Evolutionary conservation across 1,284 basidiomycete genomes (phyloP), one percentile per base, ranked within the genome.

Genomic region (Inonotus hispidus): DNA sequence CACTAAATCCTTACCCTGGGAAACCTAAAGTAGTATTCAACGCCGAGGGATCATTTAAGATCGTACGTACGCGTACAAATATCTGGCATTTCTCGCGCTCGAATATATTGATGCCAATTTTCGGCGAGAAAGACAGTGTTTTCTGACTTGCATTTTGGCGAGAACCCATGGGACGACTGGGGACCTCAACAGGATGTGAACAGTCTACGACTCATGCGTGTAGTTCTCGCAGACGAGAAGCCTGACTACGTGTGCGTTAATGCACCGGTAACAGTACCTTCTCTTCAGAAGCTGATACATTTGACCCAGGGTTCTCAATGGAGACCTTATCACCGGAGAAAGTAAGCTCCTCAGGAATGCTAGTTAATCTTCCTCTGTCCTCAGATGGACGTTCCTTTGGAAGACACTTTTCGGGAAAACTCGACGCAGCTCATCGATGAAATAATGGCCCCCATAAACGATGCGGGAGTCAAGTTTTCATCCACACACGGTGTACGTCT

Each of bases 321-420:
- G 85, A 0, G 85, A 87, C 64, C 71, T 85, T 58, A 82, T 87
- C 29, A 87, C 85, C 0, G 85, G 84, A n/a, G 84, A 85, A 72
- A 78, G 84, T 85, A 62, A 57, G 78, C 64, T 39, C 56, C 14
- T 25, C 27, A 27, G 39, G 25, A n/a, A 11, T 16, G 7, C 5
- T 41, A 14, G 14, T 47, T 4, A 7, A 27, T 52, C n/a, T 46
- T 27, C 49, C 13, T 8, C 27, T 35, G 14, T 10, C 23, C 3
- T 16, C 14, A n/a, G 3, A 32, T 35, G 2, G 27, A n/a, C 16
- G 14, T 14, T 14, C 4, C 3, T 19, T 27, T 0, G 49, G 14
- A 52, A 88, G 85, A 87, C 65, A 84, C 85, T 0, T 87, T 87
- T 72, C 77, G 71, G 57, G 78, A 82, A 56, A 84, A 84, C 59